These are phyloP conservation scores for Plantago coronopus DNA, from an alignment of 305 asterid species.

Conservation along the genomic window DNA sequence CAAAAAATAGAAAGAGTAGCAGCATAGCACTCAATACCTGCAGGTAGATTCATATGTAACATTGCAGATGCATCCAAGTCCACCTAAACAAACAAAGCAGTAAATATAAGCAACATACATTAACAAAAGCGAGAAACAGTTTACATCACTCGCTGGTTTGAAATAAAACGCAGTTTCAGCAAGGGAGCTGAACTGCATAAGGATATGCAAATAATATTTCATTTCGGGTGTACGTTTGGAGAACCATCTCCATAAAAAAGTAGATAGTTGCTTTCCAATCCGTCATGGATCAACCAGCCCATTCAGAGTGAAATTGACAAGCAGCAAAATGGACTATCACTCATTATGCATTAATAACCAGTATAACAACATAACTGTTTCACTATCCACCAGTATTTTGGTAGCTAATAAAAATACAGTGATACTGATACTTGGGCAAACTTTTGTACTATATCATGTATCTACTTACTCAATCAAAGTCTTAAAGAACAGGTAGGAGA, in stretches of 20 bases:
- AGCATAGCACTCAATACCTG: slow-evolving; percentile 44
- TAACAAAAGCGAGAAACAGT: slow-evolving; percentile 7
- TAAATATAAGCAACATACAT: slow-evolving; percentile 14
- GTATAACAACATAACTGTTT: slow-evolving; percentile 8
- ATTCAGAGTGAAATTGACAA: slow-evolving; percentile 7
- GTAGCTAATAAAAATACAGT: slow-evolving; percentile 2
- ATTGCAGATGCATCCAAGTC: slow-evolving; percentile 91
- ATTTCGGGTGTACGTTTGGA: neutral
- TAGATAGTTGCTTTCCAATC: neutral
- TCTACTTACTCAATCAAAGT: neutral
- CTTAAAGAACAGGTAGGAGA: neutral
- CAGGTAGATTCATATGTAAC: slow-evolving; percentile 71
- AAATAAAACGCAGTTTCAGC: neutral
- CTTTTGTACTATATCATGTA: neutral
- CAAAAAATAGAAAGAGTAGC: slow-evolving; percentile 12
- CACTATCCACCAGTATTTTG: slow-evolving; percentile 11
- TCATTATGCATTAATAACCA: neutral
- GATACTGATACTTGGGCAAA: slow-evolving; percentile 7
- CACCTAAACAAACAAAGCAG: slow-evolving; percentile 48
- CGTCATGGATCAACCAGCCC: neutral
- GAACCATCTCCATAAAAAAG: neutral
- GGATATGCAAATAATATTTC: neutral
- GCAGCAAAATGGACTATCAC: neutral
- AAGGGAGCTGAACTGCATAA: neutral
- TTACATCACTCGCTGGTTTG: neutral